phyloP scores from a whole-genome alignment of 108 stramenopile genomes.

The Skeletonema marinoi region DNA sequence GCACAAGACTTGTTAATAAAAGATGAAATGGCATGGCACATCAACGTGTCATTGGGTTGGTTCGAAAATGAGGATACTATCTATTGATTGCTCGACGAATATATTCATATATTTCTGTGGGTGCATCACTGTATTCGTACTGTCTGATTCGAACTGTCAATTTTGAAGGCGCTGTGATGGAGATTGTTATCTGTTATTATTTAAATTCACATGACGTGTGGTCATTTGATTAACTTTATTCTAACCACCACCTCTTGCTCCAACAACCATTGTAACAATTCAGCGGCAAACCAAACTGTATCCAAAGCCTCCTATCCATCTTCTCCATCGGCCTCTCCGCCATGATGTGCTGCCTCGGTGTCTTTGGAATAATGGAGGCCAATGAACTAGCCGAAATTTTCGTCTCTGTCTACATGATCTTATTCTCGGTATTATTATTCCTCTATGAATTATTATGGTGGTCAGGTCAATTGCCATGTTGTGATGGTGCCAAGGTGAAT shows the following conservation, averaged over 20 bases:
- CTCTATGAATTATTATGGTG: conserved; percentile 89
- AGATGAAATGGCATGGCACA: background rate
- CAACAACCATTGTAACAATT: background rate
- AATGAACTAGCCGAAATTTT: conserved; percentile 66
- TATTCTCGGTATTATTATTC: conserved; percentile 77
- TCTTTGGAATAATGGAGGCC: conserved; percentile 69
- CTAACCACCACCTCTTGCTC: background rate
- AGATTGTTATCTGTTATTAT: background rate
- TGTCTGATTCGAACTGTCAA: conserved; percentile 22
- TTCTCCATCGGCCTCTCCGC: conserved; percentile 72
- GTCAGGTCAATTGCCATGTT: conserved; percentile 34
- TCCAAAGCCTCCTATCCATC: conserved; percentile 59
- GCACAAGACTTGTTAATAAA: background rate
- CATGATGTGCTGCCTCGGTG: conserved; percentile 78
- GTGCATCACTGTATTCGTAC: conserved; percentile 22
- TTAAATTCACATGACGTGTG: background rate
- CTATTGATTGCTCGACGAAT: conserved; percentile 22
- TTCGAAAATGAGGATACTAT: conserved; percentile 32
- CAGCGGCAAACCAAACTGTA: conserved; percentile 46
- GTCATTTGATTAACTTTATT: background rate
- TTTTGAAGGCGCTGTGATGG: background rate
- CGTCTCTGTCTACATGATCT: conserved; percentile 83
- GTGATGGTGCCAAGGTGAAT: conserved; percentile 53
- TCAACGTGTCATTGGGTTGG: background rate
- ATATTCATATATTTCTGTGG: background rate